Base-by-base conservation (phyloP, 2,329 filamentous ascomycete species). In the Beauveria pseudobassiana region DNA sequence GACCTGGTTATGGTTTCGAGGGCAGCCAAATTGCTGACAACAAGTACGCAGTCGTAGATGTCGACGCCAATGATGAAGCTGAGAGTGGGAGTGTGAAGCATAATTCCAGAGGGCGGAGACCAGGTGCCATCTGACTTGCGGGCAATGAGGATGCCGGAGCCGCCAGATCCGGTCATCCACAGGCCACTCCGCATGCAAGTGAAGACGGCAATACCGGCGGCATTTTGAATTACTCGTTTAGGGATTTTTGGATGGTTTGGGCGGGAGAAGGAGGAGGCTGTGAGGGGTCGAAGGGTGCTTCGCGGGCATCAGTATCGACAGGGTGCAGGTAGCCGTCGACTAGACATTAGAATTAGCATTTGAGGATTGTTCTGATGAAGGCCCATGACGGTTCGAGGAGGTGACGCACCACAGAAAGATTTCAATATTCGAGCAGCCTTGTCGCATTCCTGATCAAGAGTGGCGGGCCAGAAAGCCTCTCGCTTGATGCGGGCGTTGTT, bases 171-270 rank as follows among this genome's bases (percentile, higher is more conserved):
- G 51, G 90, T 93, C 67, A 96, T 82, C 90, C 93, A 96, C 38
- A 97, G 78, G 14, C 93, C 93, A 16, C 91, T 93, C 63, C 93
- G 87, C 91, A 97, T 96, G 34, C 91, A 96, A 1, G 93, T 96
- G 77, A 97, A 97, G 67, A 98, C 90, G 60, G 91, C 93, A 62
- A 98, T 82, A 12, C 91, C 93, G 67, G 93, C 91, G 30, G 93
- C 92, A 75, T 95, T 90, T 70, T 90, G 86, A 67, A 98, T 91
- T 62, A 97, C 91, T 70, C 88, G 83, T 62, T 87, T 79, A 0
- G 93, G 93, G 30, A 98, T 97, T 77, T 92, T 75, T 93, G 91
- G 57, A 81, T 74, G 20, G 90, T 71, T 53, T 73, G 84, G 78
- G 65, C 78, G 59, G 79, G 80, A 56, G 78, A 79, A 55, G 75